Evolutionary conservation across 176 grass and related monocot species (phyloP).

Genomic region (Ensete ventricosum): DNA sequence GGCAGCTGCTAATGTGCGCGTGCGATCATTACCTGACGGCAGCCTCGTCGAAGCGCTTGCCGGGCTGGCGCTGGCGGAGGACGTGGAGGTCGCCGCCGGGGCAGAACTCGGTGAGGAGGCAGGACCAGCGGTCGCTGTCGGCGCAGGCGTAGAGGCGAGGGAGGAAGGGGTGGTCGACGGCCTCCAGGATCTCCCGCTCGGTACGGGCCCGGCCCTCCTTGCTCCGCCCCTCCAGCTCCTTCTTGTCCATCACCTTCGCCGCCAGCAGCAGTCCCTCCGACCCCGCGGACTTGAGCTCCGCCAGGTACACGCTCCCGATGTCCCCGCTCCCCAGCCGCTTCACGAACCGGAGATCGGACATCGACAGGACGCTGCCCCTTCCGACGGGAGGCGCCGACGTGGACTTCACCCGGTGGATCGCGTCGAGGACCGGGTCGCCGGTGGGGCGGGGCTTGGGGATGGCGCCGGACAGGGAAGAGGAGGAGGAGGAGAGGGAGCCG

Average conservation of each 20-base stretch:
- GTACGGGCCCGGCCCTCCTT: slow-evolving; percentile 79
- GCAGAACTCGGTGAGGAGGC: slow-evolving; percentile 99
- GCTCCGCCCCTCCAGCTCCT: slow-evolving; percentile 68
- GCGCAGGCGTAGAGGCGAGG: slow-evolving; percentile 68
- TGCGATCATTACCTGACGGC: slow-evolving; percentile 56
- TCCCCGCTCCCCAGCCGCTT: slow-evolving; percentile 67
- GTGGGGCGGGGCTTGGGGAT: not conserved
- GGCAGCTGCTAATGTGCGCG: not conserved
- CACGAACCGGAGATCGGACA: slow-evolving; percentile 75
- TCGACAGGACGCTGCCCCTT: slow-evolving; percentile 17
- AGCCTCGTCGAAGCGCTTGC: slow-evolving; percentile 67
- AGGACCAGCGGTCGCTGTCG: slow-evolving; percentile 72
- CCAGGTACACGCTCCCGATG: slow-evolving; percentile 96
- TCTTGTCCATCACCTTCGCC: slow-evolving; percentile 90
- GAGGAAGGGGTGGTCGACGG: slow-evolving; percentile 84
- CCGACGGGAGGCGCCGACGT: not conserved
- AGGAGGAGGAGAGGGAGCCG: slow-evolving; percentile 53
- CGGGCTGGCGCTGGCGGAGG: slow-evolving; percentile 76
- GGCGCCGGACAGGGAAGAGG: slow-evolving; percentile 29
- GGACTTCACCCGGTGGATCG: slow-evolving; percentile 26
- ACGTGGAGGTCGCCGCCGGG: slow-evolving; percentile 96
- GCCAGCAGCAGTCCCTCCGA: slow-evolving; percentile 37
- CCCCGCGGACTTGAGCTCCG: slow-evolving; percentile 40
- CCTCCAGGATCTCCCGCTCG: slow-evolving; percentile 92
- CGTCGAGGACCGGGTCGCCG: not conserved